Evolutionary conservation across 1,284 basidiomycete species (phyloP).

Genomic region (Entoloma clypeatum): DNA sequence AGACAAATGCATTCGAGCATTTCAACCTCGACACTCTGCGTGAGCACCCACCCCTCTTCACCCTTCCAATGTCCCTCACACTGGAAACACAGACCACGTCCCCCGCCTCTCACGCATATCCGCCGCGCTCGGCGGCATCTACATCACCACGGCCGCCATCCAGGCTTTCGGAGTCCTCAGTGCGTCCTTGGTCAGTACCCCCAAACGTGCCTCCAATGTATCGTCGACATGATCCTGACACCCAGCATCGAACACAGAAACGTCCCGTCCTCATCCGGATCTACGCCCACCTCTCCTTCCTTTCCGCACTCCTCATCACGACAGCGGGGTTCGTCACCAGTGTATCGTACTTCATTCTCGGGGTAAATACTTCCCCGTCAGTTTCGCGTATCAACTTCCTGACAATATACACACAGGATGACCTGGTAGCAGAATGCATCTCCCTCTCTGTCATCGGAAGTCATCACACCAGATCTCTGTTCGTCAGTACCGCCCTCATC

Average conservation of each 20-base stretch:
- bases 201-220: not conserved
- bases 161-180: conserved; percentile 57
- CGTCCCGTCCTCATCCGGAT: conserved; percentile 49
- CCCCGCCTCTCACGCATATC: conserved; percentile 30
- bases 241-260: conserved; percentile 43
- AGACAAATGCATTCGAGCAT: conserved; percentile 33
- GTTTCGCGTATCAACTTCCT: conserved; percentile 1
- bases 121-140: conserved; percentile 36
- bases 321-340: conserved; percentile 54
- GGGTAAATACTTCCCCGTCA: conserved; percentile 11
- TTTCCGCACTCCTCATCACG: conserved; percentile 49
- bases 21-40: conserved; percentile 28
- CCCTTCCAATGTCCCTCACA: not conserved
- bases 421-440: conserved; percentile 49
- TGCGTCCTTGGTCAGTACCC: conserved; percentile 47
- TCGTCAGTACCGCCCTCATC: conserved; percentile 24
- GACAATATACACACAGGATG: conserved; percentile 32
- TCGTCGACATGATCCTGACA: conserved; percentile 5
- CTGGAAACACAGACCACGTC: conserved; percentile 23
- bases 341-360: conserved; percentile 63
- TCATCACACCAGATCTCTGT: conserved; percentile 33
- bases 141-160: conserved; percentile 38
- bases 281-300: conserved; percentile 51
- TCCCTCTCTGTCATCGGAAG: conserved; percentile 31
- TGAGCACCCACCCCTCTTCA: conserved; percentile 11